Percentiles rank a stretch among this genome's conserved stretches.
phyloP scores from a whole-genome alignment of 176 grass and related monocot genomes.

The Urochloa ruziziensis region DNA sequence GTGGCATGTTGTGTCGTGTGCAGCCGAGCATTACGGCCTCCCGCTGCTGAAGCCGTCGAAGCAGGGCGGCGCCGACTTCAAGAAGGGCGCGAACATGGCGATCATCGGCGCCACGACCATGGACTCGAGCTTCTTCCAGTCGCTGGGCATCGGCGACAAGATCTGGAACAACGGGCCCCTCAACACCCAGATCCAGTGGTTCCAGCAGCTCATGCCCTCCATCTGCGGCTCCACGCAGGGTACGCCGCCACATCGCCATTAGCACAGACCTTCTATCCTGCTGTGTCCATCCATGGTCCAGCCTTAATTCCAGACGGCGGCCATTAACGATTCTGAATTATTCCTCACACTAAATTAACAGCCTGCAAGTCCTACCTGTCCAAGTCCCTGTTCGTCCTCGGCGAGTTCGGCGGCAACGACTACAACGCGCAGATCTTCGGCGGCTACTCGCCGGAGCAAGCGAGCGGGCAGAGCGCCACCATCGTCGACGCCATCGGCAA shows the following conservation, averaged over 20 bases:
- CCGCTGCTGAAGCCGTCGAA: constrained; percentile 79
- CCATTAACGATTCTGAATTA: not conserved
- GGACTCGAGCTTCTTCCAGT: constrained; percentile 70
- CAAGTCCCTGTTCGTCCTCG: constrained; percentile 74
- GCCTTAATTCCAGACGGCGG: not conserved
- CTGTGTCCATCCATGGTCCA: not conserved
- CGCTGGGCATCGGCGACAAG: constrained; percentile 71
- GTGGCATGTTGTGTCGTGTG: not conserved
- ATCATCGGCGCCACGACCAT: constrained; percentile 86
- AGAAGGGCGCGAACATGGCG: constrained; percentile 84
- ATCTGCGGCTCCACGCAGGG: constrained; percentile 63
- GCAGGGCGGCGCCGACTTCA: constrained; percentile 50
- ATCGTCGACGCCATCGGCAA: constrained; percentile 60
- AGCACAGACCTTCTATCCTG: not conserved
- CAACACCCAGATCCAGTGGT: constrained; percentile 83
- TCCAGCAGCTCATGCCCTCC: constrained; percentile 64
- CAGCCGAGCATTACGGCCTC: constrained; percentile 72
- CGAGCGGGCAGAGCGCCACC: constrained; percentile 30
- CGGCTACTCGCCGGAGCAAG: constrained; percentile 54
- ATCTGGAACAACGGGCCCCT: constrained; percentile 91
- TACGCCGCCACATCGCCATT: constrained; percentile 38
- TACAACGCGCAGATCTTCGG: constrained; percentile 87
- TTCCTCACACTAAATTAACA: constrained; percentile 17
- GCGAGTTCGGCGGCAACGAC: constrained; percentile 93
- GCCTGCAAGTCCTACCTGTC: constrained; percentile 73